Evolutionary conservation across 2,329 filamentous ascomycete genomes (phyloP), one percentile per base, ranked within the genome.

Genomic region (Coniosporium tulheliwenetii): DNA sequence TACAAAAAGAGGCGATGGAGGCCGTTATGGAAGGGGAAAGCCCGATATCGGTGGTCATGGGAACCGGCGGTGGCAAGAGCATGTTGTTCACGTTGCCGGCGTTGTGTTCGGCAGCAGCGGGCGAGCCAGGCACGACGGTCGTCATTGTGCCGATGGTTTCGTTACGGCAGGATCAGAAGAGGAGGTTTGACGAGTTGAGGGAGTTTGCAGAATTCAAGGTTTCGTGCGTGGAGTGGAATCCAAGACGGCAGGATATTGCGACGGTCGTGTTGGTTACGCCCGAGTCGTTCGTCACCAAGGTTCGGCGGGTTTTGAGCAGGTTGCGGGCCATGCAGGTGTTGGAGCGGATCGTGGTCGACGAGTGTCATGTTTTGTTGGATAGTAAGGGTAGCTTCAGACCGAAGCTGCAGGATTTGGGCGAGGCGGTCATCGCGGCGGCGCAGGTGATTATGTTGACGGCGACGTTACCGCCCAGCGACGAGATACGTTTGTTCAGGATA

Each of bases 71-170:
- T 8, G 46, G 52, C 3, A 54, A 54, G 45, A 53, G 50, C 36
- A 35, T 55, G 16, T 44, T 53, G 31, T 55, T 55, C 34, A 54
- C 53, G 43, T 45, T 54, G 43, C 51, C 45, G 38, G 47, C 44
- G 13, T n/a, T n/a, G n/a, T n/a, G n/a, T n/a, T n/a, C n/a, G n/a
- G n/a, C n/a, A n/a, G 49, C 36, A 39, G 39, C 39, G n/a, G 16
- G 29, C 12, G 13, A 40, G 26, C 34, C 35, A 12, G 15, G 38
- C n/a, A 38, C 35, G 9, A 54, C 41, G 12, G 41, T 54, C 12
- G 44, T 55, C 5, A 42, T 54, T 1, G 45, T 53, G 8, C 52
- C 43, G 40, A 45, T 54, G 36, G 38, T 50, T 12, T 30, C 42
- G 14, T 48, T 54, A 15, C 39, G 39, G n/a, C 41, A 40, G 33